phyloP scores from a whole-genome alignment of 2,329 filamentous ascomycete genomes.

The Alternaria novae-zelandiae region DNA sequence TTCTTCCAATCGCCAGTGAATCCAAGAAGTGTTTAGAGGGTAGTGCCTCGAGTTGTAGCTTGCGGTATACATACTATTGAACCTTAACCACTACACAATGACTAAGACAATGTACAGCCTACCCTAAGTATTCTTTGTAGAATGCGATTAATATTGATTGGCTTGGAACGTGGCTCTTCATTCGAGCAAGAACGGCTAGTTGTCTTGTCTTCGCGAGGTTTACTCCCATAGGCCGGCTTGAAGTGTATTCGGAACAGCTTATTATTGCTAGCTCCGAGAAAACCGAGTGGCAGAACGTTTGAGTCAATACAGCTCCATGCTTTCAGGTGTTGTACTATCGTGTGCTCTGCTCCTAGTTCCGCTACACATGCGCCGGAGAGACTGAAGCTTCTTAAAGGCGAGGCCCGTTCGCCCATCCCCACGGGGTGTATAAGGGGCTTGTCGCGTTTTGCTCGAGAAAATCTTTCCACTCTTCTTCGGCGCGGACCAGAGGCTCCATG shows the following conservation, averaged over 20 bases:
- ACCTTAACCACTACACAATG: neutral
- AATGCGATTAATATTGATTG: neutral
- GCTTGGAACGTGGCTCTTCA: neutral
- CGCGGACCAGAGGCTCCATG: neutral
- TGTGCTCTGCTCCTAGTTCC: neutral
- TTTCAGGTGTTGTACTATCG: neutral
- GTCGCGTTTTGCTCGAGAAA: neutral
- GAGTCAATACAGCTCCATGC: rapidly evolving
- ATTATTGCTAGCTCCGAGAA: neutral
- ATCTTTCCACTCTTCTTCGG: neutral
- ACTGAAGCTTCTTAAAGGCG: neutral
- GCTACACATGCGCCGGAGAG: neutral
- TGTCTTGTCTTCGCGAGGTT: neutral
- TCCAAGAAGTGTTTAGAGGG: rapidly evolving
- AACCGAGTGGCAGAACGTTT: neutral
- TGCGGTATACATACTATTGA: neutral
- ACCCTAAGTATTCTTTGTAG: neutral
- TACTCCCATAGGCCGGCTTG: neutral
- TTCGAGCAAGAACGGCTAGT: neutral
- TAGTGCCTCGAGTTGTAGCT: neutral
- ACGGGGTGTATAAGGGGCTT: neutral
- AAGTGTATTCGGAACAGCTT: neutral
- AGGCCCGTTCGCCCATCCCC: neutral
- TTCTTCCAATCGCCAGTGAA: neutral
- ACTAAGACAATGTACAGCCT: neutral